These are phyloP conservation scores for Medicago truncatula DNA, from an alignment of 306 rosid genomes.

Conservation along the genomic window MtrunA17r5.0-ANR NC_053042.1:29416001-29416500, in stretches of 20 bases:
- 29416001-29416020: constrained; percentile 70
- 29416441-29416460: neutral
- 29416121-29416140: constrained; percentile 44
- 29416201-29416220: constrained; percentile 24
- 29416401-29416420: neutral
- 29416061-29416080: constrained; percentile 84
- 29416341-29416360: constrained; percentile 1
- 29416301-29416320: constrained; percentile 19
- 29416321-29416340: constrained; percentile 16
- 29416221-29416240: constrained; percentile 26
- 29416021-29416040: constrained; percentile 70
- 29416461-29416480: too few species aligned
- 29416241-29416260: constrained; percentile 22
- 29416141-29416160: constrained; percentile 72
- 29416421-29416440: neutral
- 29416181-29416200: constrained; percentile 36
- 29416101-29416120: constrained; percentile 58
- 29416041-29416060: constrained; percentile 82
- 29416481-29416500: too few species aligned
- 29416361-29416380: neutral
- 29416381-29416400: neutral
- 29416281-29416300: constrained; percentile 14
- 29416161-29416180: constrained; percentile 41
- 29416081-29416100: constrained; percentile 58
- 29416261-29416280: constrained; percentile 32